Conservation (phyloP, 768 basidiomycete genomes). For the Tulasnella sp. region DNA sequence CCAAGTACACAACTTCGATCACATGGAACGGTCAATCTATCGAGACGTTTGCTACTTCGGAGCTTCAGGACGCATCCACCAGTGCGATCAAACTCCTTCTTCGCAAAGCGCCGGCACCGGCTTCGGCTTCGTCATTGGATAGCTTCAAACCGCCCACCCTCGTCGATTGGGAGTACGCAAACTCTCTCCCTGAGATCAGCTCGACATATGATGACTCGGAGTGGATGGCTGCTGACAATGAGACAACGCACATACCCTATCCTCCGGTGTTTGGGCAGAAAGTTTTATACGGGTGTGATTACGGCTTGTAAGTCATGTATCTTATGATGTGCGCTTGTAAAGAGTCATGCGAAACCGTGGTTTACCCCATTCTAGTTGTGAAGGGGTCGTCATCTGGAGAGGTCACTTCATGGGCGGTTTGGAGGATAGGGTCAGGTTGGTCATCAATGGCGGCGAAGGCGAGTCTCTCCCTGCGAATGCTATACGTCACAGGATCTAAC, state of each 20-base stretch:
- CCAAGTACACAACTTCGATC: constrained; percentile 30
- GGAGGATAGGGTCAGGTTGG: constrained; percentile 54
- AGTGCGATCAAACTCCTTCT: too few species aligned
- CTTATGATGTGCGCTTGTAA: neutral
- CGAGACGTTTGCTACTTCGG: constrained; percentile 24
- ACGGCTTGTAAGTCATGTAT: constrained; percentile 52
- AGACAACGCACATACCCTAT: constrained; percentile 58
- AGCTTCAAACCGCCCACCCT: constrained; percentile 30
- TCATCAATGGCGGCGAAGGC: constrained; percentile 69
- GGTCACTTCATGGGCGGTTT: constrained; percentile 58
- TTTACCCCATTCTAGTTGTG: constrained; percentile 43
- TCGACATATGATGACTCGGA: constrained; percentile 44
- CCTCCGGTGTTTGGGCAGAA: constrained; percentile 63
- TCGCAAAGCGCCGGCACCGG: neutral
- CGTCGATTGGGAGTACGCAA: constrained; percentile 58
- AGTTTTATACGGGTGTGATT: constrained; percentile 78
- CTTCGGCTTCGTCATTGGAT: neutral
- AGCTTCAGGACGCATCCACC: neutral
- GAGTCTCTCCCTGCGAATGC: too few species aligned
- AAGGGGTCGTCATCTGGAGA: constrained; percentile 70
- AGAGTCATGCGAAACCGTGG: neutral
- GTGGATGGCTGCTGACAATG: constrained; percentile 61
- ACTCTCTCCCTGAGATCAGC: constrained; percentile 63
- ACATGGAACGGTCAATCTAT: constrained; percentile 56
- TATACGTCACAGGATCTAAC: neutral